Percentiles rank a stretch among this genome's conserved stretches.
These are phyloP conservation scores for Cutaneotrichosporon cavernicola DNA, from an alignment of 1,284 basidiomycete genomes.

Conservation along the genomic window DNA sequence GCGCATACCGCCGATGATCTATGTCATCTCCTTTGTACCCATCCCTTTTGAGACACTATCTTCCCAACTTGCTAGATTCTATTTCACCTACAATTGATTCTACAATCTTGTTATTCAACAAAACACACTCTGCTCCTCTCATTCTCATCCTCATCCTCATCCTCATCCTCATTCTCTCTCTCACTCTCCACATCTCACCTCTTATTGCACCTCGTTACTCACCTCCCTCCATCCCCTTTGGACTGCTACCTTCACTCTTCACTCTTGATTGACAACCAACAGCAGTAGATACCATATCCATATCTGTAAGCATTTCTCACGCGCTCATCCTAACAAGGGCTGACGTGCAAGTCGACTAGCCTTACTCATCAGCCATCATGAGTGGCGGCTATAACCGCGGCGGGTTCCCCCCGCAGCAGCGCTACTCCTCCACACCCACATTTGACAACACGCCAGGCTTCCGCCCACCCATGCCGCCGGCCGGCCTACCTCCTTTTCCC, in stretches of 20 bases:
- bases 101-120: background rate
- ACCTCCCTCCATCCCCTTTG: background rate
- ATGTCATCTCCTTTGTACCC: background rate
- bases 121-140: background rate
- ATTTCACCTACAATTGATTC: background rate
- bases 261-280: background rate
- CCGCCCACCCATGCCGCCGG: constrained; percentile 23
- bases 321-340: constrained; percentile 1
- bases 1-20: background rate
- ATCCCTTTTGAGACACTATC: too few relatives aligned
- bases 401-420: constrained; percentile 12
- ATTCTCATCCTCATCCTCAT: too few relatives aligned
- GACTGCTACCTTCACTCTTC: background rate
- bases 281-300: background rate
- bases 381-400: constrained; percentile 22
- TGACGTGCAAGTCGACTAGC: background rate
- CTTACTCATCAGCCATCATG: constrained; percentile 23
- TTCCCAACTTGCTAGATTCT: too few relatives aligned
- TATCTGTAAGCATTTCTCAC: background rate
- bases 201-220: constrained; percentile 2
- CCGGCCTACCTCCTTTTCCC: constrained; percentile 32
- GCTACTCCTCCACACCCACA: constrained; percentile 11
- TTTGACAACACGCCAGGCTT: constrained; percentile 21
- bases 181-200: background rate
- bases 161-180: background rate